Conservation (phyloP, 2,329 filamentous ascomycete species). For the Fusarium sp. region DNA sequence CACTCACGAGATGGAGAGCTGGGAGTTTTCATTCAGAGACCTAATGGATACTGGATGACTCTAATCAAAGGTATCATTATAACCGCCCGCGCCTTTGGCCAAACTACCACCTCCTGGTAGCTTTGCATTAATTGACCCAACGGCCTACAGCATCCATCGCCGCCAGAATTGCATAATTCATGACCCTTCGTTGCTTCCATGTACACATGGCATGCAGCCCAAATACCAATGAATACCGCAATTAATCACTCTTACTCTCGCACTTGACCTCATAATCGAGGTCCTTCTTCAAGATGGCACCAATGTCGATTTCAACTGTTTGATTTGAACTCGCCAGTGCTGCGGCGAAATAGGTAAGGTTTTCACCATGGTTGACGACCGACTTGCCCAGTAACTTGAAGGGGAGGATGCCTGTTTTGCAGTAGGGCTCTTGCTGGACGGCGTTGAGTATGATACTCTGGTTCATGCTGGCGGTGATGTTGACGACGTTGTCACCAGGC, state of each 20-base stretch:
- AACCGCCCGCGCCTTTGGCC: conserved; percentile 37
- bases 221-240: neutral
- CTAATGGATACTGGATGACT: conserved; percentile 19
- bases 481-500: conserved; percentile 66
- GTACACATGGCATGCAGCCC: neutral
- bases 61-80: conserved; percentile 46
- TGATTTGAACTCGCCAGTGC: conserved; percentile 61
- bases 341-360: conserved; percentile 63
- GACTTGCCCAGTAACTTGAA: conserved; percentile 62
- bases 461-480: conserved; percentile 62
- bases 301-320: conserved; percentile 61
- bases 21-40: conserved; percentile 19
- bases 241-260: conserved; percentile 10
- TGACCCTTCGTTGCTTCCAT: neutral
- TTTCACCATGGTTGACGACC: conserved; percentile 60
- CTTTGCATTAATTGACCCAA: conserved; percentile 21
- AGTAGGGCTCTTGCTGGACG: conserved; percentile 55
- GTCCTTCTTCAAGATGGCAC: conserved; percentile 50
- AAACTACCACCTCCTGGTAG: conserved; percentile 16
- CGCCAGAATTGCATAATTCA: neutral
- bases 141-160: neutral
- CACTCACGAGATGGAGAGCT: conserved; percentile 14
- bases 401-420: conserved; percentile 62
- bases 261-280: conserved; percentile 43
- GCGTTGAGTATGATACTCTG: conserved; percentile 56